Base-by-base conservation (phyloP, 371 early-diverging fungal species). In the Mucor plumbeus region DNA sequence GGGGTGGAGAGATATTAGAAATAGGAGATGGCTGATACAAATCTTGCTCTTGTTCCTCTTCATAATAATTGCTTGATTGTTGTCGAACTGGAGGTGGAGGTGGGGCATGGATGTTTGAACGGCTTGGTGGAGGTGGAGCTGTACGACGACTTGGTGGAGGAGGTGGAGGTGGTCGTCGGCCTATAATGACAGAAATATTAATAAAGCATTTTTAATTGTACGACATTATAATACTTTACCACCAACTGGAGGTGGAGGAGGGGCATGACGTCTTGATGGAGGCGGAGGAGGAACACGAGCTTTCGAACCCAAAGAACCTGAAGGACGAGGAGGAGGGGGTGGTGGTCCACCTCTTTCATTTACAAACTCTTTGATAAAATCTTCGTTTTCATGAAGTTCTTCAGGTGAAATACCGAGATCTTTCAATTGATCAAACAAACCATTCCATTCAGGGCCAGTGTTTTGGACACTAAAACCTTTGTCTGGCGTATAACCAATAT, bases 391-490 rank as follows among this genome's bases (percentile, higher is more conserved):
- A 36, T 74, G 67, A 35, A 84, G 73, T 50, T 81, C 80, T 47
- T 80, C 72, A 19, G 81, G 67, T 10, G 81, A 80, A 26, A 84
- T 78, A 38, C 84, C 84, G 4, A 84, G 66, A 34, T 77, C 75
- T 39, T 79, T 72, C 39, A 84, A 68, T 61, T 84, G 78, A 64
- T 84, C 81, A 64, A 81, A 84, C 7, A 83, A 35, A 36, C 87
- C 86, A 69, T 91, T 90, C 94, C 96, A 96, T 69, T 92, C 92
- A 64, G 90, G 88, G 50, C 92, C 92, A 57, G 89, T 89, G 69
- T 94, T 92, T 61, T 91, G 87, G 63, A 91, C 91, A 64, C 87
- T 91, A 65, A 93, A 95, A 6, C 96, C 96, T 33, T 88, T 90
- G 36, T 90, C 86, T 10, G 92, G 89, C 54, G 91, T 91, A 75